phyloP scores from a whole-genome alignment of 2,329 filamentous ascomycete genomes.

The Epichloe uncinata region DNA sequence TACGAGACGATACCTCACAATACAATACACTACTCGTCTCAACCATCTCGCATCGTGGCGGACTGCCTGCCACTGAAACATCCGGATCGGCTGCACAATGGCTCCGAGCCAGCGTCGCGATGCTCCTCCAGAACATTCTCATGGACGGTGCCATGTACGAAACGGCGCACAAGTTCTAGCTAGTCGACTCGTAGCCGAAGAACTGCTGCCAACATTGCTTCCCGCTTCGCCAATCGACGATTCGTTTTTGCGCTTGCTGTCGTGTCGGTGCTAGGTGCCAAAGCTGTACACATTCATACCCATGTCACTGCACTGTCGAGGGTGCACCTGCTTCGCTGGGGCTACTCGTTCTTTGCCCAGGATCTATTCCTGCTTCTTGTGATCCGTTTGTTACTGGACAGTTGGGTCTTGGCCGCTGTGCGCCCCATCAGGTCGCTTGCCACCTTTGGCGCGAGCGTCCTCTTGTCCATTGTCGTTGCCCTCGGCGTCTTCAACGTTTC shows the following conservation, averaged over 20 bases:
- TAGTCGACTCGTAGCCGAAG: not conserved
- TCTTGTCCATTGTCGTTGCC: constrained; percentile 10
- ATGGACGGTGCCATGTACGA: not conserved
- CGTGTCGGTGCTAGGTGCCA: constrained; percentile 15
- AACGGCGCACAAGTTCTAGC: not conserved
- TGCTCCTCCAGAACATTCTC: not conserved
- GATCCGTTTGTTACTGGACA: constrained; percentile 17
- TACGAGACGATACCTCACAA: not conserved
- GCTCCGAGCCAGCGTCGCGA: not conserved
- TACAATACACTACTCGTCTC: not conserved
- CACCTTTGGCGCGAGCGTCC: constrained; percentile 7
- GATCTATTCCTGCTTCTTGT: constrained; percentile 17
- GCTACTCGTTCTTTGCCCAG: constrained; percentile 21
- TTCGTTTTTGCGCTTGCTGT: constrained; percentile 18
- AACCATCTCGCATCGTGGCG: too few species aligned
- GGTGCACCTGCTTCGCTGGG: constrained; percentile 15
- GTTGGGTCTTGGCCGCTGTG: constrained; percentile 8
- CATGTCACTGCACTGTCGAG: constrained; percentile 15
- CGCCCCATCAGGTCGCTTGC: constrained; percentile 3
- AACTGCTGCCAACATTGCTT: not conserved
- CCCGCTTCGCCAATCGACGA: constrained; percentile 14
- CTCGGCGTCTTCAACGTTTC: constrained; percentile 14
- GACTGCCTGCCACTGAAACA: not conserved
- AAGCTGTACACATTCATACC: constrained; percentile 17
- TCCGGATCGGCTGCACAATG: not conserved